Evolutionary conservation across 805 yeast genomes (phyloP), one percentile per base, ranked within the genome.

Genomic region (Starmerella floricola): DNA sequence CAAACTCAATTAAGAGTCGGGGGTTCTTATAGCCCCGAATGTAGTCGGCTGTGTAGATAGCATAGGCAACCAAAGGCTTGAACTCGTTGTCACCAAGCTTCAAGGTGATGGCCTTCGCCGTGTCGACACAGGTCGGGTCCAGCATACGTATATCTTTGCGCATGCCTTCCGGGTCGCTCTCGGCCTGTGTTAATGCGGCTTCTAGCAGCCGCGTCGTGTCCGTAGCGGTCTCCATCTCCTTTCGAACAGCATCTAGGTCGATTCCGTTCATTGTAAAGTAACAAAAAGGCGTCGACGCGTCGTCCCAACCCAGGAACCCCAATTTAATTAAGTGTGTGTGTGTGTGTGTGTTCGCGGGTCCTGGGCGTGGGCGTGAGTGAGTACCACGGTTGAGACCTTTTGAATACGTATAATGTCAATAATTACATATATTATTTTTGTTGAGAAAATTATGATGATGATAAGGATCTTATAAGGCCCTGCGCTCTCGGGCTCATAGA

Each of bases 31-130:
- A 91, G 2, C 98, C 98, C 55, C 78, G 84, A 1, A 91, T 77
- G 41, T 78, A 78, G 57, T 91, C 98, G 1, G 85, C 71, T 36
- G 86, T 94, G 66, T 75, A 91, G 10, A 91, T 79, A 2, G 96
- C 94, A 59, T 91, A 91, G 1, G 97, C 88, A 63, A 84, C 86
- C 12, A 64, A 55, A 0, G 97, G 96, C 30, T 69, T 63, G 64
- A 87, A 86, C 21, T 16, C 24, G 15, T 26, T 21, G 8, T 32
- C 44, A 27, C 55, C 55, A 1, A 54, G 11, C 38, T 38, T 40
- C 33, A 55, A 21, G 16, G 46, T 40, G 31, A 52, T 36, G n/a
- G 50, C 55, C 24, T 57, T 57, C 18, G 33, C 34, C 4, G 51
- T 49, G 26, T 48, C 52, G 18, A 47, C 51, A 19, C 38, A 34